Evolutionary conservation across 768 basidiomycete species (phyloP), one percentile per base, ranked within the genome.

Genomic region (Auricularia sp.): DNA sequence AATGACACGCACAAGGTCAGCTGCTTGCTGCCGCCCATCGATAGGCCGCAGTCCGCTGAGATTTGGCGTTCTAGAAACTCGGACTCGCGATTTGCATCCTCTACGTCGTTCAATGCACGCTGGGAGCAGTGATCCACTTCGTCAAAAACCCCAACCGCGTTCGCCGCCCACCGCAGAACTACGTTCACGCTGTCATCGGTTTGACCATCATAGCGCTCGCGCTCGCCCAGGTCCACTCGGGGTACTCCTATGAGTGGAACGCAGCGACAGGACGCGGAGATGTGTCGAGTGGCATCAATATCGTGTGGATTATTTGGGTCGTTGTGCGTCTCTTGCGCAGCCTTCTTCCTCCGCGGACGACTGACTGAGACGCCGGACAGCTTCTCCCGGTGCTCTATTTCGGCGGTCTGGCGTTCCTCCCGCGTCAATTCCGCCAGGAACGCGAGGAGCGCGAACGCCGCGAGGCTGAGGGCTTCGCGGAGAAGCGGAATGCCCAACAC

Each of bases 101-200:
- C 3, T 83, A 85, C 65, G 24, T 81, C 47, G 62, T 78, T 14
- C 86, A 87, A 71, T 76, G 78, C 67, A 67, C 67, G 2, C 72
- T 85, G 13, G 85, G 85, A 4, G 79, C 80, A 2, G 62, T 82
- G 62, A 82, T 85, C 65, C 85, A 86, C 68, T 83, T 74, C 68
- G 68, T 83, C 64, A 85, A 85, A 65, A 65, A 70, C 77, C 78
- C 42, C 75, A 74, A 21, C 36, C 65, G 69, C 63, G 63, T 62
- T 18, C 72, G 73, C 73, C 73, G 86, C 35, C 75, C 83, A 7
- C 78, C 80, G 5, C 78, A 79, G 66, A 78, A 79, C 65, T 77
- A 77, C 65, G 37, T 73, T 42, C 78, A 79, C 63, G 82, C 78
- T 8, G 64, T 80, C 3, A 68, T 87, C 29, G 86, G 86, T 1